Evolutionary conservation across 2,329 filamentous ascomycete genomes (phyloP).

Genomic region (Ascochyta koolunga): DNA sequence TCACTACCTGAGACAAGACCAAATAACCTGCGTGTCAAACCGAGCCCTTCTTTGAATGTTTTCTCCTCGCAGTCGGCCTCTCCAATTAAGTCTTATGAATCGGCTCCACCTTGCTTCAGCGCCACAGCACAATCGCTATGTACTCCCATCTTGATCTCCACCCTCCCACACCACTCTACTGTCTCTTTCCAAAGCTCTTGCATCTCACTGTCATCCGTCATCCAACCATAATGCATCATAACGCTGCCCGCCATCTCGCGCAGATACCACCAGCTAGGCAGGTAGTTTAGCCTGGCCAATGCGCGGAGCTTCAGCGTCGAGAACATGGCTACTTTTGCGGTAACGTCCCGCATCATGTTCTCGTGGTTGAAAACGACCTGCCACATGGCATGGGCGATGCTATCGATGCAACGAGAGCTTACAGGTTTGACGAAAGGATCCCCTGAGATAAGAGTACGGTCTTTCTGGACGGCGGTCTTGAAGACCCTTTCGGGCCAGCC

Average conservation of each 20-base stretch:
- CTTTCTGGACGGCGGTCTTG: neutral
- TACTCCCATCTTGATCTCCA: neutral
- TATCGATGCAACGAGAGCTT: conserved; percentile 3
- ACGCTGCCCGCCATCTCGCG: conserved; percentile 5
- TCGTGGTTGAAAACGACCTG: conserved; percentile 12
- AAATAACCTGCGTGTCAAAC: too few relatives aligned
- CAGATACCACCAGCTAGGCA: conserved; percentile 34
- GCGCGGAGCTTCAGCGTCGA: conserved; percentile 17
- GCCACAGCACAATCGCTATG: neutral
- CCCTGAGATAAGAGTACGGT: neutral
- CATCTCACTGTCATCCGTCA: conserved; percentile 20
- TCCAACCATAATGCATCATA: neutral
- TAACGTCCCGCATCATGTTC: conserved; percentile 5
- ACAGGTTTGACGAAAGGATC: neutral
- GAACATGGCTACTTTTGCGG: conserved; percentile 15
- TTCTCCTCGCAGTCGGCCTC: neutral
- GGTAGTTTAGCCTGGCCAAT: conserved; percentile 25
- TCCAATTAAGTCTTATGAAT: neutral
- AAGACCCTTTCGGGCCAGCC: neutral
- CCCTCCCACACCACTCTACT: neutral
- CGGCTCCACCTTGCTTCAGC: neutral
- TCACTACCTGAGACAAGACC: neutral
- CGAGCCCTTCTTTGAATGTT: neutral
- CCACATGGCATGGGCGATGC: conserved; percentile 23
- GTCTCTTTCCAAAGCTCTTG: conserved; percentile 4